Percentiles rank a stretch among this genome's conserved stretches.
Evolutionary conservation across 805 yeast genomes (phyloP).

Genomic region (Naumovozyma castellii): DNA sequence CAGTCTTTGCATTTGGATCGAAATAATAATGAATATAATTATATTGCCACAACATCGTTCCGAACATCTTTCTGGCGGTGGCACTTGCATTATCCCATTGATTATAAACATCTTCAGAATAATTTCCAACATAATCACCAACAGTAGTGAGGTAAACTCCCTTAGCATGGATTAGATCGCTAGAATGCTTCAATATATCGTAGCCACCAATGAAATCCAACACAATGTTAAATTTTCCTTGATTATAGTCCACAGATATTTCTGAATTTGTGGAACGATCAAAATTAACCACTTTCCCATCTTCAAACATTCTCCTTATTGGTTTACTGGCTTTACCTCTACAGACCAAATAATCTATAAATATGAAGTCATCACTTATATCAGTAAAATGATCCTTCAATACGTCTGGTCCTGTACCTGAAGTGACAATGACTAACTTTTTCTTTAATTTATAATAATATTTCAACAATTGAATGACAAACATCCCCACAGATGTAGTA

Average conservation of each 20-base stretch:
- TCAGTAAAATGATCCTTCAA: constrained; percentile 34
- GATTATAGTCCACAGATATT: constrained; percentile 20
- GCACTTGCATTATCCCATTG: constrained; percentile 31
- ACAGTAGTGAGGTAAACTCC: constrained; percentile 49
- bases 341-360: constrained; percentile 25
- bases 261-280: constrained; percentile 22
- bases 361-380: constrained; percentile 33
- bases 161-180: constrained; percentile 37
- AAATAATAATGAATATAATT: constrained; percentile 31
- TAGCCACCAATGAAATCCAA: constrained; percentile 65
- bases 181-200: constrained; percentile 39
- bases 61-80: constrained; percentile 30
- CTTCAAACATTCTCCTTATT: constrained; percentile 22
- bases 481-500: constrained; percentile 63
- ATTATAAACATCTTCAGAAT: constrained; percentile 30
- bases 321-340: constrained; percentile 29
- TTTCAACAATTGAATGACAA: constrained; percentile 51
- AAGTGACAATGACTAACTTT: constrained; percentile 49
- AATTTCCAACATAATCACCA: constrained; percentile 48
- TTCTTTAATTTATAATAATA: constrained; percentile 37
- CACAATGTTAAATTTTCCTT: constrained; percentile 52
- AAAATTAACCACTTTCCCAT: constrained; percentile 30
- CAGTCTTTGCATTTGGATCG: constrained; percentile 24
- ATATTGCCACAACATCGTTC: constrained; percentile 30
- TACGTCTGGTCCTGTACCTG: constrained; percentile 41